Base-by-base conservation (phyloP, 305 asterid genomes). In the Lippia alba region DNA sequence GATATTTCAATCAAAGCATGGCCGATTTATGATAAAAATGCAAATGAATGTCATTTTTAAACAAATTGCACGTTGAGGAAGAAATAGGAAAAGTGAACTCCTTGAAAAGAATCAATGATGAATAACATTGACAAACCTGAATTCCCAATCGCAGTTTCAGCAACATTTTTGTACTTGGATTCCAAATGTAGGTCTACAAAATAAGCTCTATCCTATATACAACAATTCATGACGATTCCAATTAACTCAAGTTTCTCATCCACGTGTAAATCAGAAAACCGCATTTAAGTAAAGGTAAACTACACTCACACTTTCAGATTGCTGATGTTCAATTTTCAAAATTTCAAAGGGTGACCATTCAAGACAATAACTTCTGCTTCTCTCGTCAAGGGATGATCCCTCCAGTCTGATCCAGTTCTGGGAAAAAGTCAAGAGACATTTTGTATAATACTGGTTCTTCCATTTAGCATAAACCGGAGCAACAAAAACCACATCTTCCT, bases 401-500 rank as follows among this genome's bases (percentile, higher is more conserved):
- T 79, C 78, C 65, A 90, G 79, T 71, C 72, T 84, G 71, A 92
- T 67, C 76, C 61, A 77, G 67, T 83, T 77, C 61, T 69, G 67
- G 24, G 96, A 88, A 83, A 92, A 92, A 6, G 80, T 80, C 81
- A 92, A 72, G 14, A 15, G 17, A 70, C 92, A 83, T 54, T 56
- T 73, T 30, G 75, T 82, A 70, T 78, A 86, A 75, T 54, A 78
- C 61, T 49, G 58, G n/a, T 79, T 71, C 74, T 72, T 83, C 51
- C 73, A 82, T 68, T 78, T 73, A 79, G 88, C 78, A 59, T 82
- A 83, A 64, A 73, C 67, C 51, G 96, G 92, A 58, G 58, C 56
- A 75, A 90, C 79, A 73, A 74, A 74, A 74, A 90, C 94, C 64
- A 77, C 61, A 39, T 73, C 44, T 78, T 83, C 93, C 98, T 92